Base-by-base conservation (phyloP, 345 rosid species). In the Populus deltoides region DNA sequence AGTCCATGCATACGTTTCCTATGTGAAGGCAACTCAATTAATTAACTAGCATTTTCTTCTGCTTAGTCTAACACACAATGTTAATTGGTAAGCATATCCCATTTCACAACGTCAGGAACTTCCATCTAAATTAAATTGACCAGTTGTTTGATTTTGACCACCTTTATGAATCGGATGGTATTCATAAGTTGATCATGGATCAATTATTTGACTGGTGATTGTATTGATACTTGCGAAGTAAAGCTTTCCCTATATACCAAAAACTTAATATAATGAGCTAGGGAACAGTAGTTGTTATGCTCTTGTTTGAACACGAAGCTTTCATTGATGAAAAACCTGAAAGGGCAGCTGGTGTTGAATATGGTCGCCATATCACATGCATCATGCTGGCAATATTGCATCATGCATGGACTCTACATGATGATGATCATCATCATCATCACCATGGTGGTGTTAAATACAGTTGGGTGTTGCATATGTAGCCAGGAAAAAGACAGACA, bases 401-500 rank as follows among this genome's bases (percentile, higher is more conserved):
- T 9, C 63, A 59, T 59, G 29, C 65, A 59, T 24, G 65, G 29
- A 59, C 4, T n/a, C 6, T 9, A 10, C 63, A 59, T 24, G 16
- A n/a, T 57, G 7, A 55, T 55, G n/a, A 53, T 53, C 0, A 53
- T 7, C 4, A 24, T 38, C 1, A 6, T 36, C 8, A 36, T 51
- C 7, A 18, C 29, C 11, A 8, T 18, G 65, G 29, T 41, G 39
- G 27, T 43, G 36, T 4, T 62, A 25, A 24, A 15, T 31, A 12
- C 17, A 3, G 20, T n/a, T 45, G 8, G 8, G 24, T 36, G 27
- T 6, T 43, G 61, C 11, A 8, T 27, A 24, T 24, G 63, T 1
- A 59, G 63, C 29, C 6, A 11, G 71, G 75, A 81, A 81, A 74
- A 83, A 20, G 86, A 81, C 88, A 83, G 88, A 85, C 88, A 87